These are phyloP conservation scores for Aspergillus melleus DNA, from an alignment of 2,329 filamentous ascomycete genomes.

Conservation along the genomic window DNA sequence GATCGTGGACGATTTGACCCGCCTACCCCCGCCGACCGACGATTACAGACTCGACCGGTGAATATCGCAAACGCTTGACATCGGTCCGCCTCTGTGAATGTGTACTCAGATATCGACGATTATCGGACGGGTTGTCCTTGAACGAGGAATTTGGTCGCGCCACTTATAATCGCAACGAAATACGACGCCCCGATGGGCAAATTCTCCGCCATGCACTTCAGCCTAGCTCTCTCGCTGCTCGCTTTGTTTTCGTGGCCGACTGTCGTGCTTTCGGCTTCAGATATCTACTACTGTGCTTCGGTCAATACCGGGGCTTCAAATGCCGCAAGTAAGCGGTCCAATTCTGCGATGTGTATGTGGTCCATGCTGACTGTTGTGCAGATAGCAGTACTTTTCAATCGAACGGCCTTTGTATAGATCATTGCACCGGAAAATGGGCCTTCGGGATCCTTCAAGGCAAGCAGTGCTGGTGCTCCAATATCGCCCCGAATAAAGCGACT, in stretches of 20 bases:
- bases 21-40: not conserved
- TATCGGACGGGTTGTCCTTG: not conserved
- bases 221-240: slow-evolving; percentile 21
- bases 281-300: slow-evolving; percentile 44
- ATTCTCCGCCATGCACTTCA: slow-evolving; percentile 22
- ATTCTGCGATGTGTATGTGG: not conserved
- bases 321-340: slow-evolving; percentile 34
- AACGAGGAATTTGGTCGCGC: not conserved
- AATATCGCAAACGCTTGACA: not conserved
- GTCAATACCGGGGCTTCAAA: slow-evolving; percentile 46
- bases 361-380: slow-evolving; percentile 21
- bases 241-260: slow-evolving; percentile 28
- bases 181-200: not conserved
- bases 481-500: slow-evolving; percentile 40
- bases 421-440: slow-evolving; percentile 44
- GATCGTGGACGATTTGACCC: not conserved
- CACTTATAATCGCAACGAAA: not conserved
- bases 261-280: slow-evolving; percentile 24
- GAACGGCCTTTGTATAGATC: slow-evolving; percentile 43
- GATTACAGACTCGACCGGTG: not conserved
- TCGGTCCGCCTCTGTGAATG: not conserved
- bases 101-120: not conserved
- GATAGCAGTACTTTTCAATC: slow-evolving; percentile 46
- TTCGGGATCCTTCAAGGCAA: slow-evolving; percentile 49
- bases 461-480: slow-evolving; percentile 52